Conservation (phyloP, 352 stramenopile genomes). For the Pythium oligandrum region DNA sequence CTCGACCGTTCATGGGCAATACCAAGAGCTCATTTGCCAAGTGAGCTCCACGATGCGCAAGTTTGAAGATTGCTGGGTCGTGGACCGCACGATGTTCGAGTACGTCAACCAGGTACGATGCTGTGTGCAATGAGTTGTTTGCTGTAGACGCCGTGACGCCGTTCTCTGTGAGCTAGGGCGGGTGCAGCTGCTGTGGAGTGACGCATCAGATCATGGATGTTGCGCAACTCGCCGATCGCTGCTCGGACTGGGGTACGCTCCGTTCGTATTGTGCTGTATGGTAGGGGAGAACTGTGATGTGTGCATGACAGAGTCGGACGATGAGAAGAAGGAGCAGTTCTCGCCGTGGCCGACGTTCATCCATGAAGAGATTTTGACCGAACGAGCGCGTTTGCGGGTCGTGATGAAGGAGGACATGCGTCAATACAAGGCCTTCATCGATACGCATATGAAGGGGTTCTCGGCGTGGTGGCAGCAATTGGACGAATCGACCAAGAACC, state of each 20-base stretch:
- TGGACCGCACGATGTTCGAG: conserved; percentile 94
- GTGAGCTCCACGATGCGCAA: conserved; percentile 39
- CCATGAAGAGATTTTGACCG: conserved; percentile 90
- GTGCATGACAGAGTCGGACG: conserved; percentile 80
- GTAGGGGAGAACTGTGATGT: neutral
- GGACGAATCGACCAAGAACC: conserved; percentile 33
- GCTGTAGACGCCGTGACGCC: too few relatives aligned
- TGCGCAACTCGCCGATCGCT: conserved; percentile 77
- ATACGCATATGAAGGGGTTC: conserved; percentile 66
- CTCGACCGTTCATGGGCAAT: neutral
- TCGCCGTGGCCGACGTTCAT: conserved; percentile 87
- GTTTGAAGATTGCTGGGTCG: conserved; percentile 83
- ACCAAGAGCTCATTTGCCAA: conserved; percentile 10
- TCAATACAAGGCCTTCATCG: conserved; percentile 53
- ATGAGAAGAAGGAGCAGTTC: conserved; percentile 84
- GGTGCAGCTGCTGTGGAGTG: conserved; percentile 90
- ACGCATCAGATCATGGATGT: conserved; percentile 85
- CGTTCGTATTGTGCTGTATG: neutral
- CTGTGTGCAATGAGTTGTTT: too few relatives aligned
- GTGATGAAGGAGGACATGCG: conserved; percentile 77
- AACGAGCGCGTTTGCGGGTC: conserved; percentile 84
- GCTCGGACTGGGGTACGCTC: conserved; percentile 81
- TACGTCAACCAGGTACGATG: conserved; percentile 81
- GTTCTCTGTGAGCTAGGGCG: conserved; percentile 32
- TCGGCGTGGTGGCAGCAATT: conserved; percentile 53